Evolutionary conservation across 1,284 basidiomycete genomes (phyloP).

Genomic region (Neolentinus lepideus): DNA sequence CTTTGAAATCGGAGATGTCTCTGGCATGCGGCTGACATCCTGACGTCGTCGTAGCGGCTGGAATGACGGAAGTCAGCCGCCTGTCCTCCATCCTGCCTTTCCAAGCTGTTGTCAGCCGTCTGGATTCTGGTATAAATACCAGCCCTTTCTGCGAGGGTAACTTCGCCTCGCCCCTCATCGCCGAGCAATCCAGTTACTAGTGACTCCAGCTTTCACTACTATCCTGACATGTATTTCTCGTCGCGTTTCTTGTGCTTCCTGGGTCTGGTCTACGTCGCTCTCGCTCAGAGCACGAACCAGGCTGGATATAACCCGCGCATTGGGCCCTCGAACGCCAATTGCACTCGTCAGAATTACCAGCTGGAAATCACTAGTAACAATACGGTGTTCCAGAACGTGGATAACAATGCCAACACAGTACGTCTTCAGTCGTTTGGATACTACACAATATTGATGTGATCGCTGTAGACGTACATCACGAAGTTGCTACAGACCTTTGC

Average conservation of each 20-base stretch:
- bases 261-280: background rate
- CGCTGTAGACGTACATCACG: slow-evolving; percentile 8
- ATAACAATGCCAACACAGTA: background rate
- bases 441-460: background rate
- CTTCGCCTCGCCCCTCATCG: background rate
- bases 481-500: slow-evolving; percentile 3
- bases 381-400: slow-evolving; percentile 10
- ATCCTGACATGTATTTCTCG: background rate
- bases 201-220: background rate
- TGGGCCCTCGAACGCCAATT: slow-evolving; percentile 14
- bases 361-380: slow-evolving; percentile 10
- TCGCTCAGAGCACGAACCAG: background rate
- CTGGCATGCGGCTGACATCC: too few relatives aligned
- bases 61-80: background rate
- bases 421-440: slow-evolving; percentile 1
- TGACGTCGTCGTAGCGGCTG: too few relatives aligned
- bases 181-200: background rate
- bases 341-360: slow-evolving; percentile 10
- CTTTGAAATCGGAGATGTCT: too few relatives aligned
- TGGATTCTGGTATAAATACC: background rate
- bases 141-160: background rate
- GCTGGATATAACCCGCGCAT: slow-evolving; percentile 1
- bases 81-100: background rate
- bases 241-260: background rate
- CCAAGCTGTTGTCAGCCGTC: background rate